Evolutionary conservation across 768 basidiomycete genomes (phyloP).

Genomic region (Lentinula sp.): DNA sequence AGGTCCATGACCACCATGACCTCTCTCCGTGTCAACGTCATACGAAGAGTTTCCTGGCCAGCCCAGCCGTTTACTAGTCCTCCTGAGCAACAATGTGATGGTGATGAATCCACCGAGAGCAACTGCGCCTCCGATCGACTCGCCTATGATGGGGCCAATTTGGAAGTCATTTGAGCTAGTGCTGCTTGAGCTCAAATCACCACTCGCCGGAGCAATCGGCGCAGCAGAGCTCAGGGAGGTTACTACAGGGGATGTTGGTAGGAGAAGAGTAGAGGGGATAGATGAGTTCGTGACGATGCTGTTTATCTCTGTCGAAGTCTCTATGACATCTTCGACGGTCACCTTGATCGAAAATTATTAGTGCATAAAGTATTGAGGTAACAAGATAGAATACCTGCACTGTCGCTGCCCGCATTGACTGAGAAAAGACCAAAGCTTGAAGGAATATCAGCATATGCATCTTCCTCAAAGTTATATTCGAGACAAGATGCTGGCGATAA

Average conservation of each 20-base stretch:
- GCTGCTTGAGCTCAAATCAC: not conserved
- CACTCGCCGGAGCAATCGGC: not conserved
- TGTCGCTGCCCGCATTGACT: not conserved
- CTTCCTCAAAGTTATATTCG: not conserved
- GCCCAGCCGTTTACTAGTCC: not conserved
- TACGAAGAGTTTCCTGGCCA: not conserved
- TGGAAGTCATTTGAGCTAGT: not conserved
- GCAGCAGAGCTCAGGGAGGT: not conserved
- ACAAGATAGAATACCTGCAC: not conserved
- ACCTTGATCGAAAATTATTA: not conserved
- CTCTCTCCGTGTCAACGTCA: not conserved
- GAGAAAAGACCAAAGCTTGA: not conserved
- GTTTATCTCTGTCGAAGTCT: not conserved
- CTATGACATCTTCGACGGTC: not conserved
- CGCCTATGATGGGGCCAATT: not conserved
- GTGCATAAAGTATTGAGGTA: not conserved
- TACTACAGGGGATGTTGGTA: not conserved
- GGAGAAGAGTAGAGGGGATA: not conserved
- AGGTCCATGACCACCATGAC: not conserved
- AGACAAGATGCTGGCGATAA: not conserved
- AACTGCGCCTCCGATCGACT: not conserved
- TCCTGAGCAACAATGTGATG: not conserved
- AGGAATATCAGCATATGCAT: conserved; percentile 6
- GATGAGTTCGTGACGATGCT: not conserved
- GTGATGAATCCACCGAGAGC: not conserved